Evolutionary conservation across 176 grass and related monocot genomes (phyloP).

Genomic region (Poa annua): DNA sequence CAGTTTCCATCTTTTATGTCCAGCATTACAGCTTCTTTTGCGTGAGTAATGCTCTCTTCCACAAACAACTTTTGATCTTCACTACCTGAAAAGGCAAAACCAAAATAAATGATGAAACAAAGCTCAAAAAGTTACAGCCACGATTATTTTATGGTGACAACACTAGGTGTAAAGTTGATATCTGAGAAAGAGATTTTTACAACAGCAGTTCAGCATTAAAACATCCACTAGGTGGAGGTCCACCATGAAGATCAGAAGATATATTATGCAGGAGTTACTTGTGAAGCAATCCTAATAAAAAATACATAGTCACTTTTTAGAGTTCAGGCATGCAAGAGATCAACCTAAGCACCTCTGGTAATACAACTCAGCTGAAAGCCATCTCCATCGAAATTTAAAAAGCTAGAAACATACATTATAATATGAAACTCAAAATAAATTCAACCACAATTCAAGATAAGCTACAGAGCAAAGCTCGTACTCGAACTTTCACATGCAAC

Average conservation of each 20-base stretch:
- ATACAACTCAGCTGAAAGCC: slow-evolving; percentile 2
- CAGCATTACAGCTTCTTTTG: slow-evolving; percentile 90
- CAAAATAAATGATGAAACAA: background rate
- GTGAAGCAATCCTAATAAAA: slow-evolving; percentile 15
- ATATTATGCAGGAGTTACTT: slow-evolving; percentile 3
- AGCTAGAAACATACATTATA: background rate
- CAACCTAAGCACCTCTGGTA: background rate
- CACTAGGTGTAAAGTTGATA: slow-evolving; percentile 3
- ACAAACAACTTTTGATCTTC: slow-evolving; percentile 65
- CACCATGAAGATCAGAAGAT: background rate
- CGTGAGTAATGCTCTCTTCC: slow-evolving; percentile 95
- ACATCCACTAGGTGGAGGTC: background rate
- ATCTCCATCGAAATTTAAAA: background rate
- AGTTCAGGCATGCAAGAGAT: background rate
- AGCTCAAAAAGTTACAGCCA: slow-evolving; percentile 1
- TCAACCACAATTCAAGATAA: background rate
- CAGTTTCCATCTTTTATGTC: slow-evolving; percentile 97
- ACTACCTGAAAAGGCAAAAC: slow-evolving; percentile 49
- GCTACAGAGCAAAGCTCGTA: no score
- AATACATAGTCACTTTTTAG: background rate
- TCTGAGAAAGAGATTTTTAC: background rate
- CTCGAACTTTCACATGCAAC: no score
- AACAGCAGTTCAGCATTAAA: slow-evolving; percentile 26
- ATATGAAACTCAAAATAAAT: background rate
- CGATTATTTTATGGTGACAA: background rate